Evolutionary conservation across 2,329 filamentous ascomycete genomes (phyloP), one percentile per base, ranked within the genome.

Genomic region (Exserohilum turcica): DNA sequence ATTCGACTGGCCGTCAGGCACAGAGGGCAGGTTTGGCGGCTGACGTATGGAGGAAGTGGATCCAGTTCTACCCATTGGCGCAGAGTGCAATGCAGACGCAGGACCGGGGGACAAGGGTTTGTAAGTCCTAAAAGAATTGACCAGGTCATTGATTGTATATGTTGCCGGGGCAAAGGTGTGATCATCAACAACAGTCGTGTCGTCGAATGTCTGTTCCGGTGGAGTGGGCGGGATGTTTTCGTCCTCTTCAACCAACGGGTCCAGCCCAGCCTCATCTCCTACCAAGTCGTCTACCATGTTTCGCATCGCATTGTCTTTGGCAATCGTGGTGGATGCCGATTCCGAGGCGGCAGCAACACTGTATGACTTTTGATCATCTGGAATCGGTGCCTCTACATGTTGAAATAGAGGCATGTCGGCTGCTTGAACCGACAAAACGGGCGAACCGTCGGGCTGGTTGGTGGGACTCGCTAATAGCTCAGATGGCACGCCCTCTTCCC

Each of bases 271-370:
- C 43, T 78, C 74, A 16, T 67, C 67, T 37, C 74, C 74, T 44
- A 86, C 76, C 24, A 86, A 73, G 52, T 82, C 77, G 59, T 86
- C 81, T 12, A 86, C 83, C 83, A 86, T 85, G 8, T 77, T 78
- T 56, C 78, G 78, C 74, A 84, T 80, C 19, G 79, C 78, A n/a
- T 74, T 75, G 51, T 82, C 80, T 45, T 74, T 74, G 7, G 73
- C 69, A 16, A 73, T 40, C 13, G 65, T 67, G 42, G 77, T 74
- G 5, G 80, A 80, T 16, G 80, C 77, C n/a, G 80, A 78, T 49
- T 82, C 79, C 3, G 80, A 81, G 15, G 61, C 65, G 10, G 71
- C 72, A 29, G 66, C 65, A 43, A 74, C 65, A 33, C 68, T 70
- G 37, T 66, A 58, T 7, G 70, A 68, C 43, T 68, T 70, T 52